phyloP scores from a whole-genome alignment of 2,329 filamentous ascomycete species.

The Phaeosphaeriaceae sp. region DNA sequence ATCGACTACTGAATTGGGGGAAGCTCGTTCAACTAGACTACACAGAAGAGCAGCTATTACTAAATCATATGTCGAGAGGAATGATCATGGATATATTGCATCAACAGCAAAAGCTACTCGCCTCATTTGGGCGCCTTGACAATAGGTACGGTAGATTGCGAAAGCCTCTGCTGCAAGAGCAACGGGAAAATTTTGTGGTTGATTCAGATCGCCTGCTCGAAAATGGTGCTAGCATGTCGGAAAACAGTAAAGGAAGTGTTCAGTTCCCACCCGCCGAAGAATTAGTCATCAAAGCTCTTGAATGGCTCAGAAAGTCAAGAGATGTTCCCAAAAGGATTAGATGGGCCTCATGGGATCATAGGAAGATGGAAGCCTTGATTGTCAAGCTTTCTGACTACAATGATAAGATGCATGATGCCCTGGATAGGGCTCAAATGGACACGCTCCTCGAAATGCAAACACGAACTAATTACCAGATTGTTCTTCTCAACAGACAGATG shows the following conservation, averaged over 20 bases:
- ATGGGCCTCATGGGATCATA: slow-evolving; percentile 42
- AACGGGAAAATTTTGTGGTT: slow-evolving; percentile 20
- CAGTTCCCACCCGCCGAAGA: slow-evolving; percentile 39
- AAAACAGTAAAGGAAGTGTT: slow-evolving; percentile 27
- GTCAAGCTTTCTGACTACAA: slow-evolving; percentile 43
- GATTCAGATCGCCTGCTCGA: slow-evolving; percentile 18
- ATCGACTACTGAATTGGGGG: slow-evolving; percentile 49
- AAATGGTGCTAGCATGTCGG: slow-evolving; percentile 9
- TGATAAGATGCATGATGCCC: slow-evolving; percentile 45
- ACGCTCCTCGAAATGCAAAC: slow-evolving; percentile 37
- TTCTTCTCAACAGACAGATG: slow-evolving; percentile 45
- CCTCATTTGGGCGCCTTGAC: slow-evolving; percentile 40
- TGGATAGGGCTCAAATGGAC: slow-evolving; percentile 39
- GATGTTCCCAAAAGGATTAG: slow-evolving; percentile 33
- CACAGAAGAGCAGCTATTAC: slow-evolving; percentile 38
- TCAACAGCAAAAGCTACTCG: slow-evolving; percentile 41
- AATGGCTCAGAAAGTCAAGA: slow-evolving; percentile 35
- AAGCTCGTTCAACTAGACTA: slow-evolving; percentile 42
- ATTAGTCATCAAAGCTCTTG: slow-evolving; percentile 38
- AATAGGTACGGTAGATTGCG: slow-evolving; percentile 38
- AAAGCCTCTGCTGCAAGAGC: slow-evolving; percentile 38
- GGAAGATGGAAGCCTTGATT: slow-evolving; percentile 41
- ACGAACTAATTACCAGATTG: slow-evolving; percentile 45
- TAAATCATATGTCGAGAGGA: slow-evolving; percentile 41
- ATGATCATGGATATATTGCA: slow-evolving; percentile 45